These are phyloP conservation scores for Raffaelea ambrosiae DNA, from an alignment of 2,329 filamentous ascomycete genomes.

Conservation along the genomic window DNA sequence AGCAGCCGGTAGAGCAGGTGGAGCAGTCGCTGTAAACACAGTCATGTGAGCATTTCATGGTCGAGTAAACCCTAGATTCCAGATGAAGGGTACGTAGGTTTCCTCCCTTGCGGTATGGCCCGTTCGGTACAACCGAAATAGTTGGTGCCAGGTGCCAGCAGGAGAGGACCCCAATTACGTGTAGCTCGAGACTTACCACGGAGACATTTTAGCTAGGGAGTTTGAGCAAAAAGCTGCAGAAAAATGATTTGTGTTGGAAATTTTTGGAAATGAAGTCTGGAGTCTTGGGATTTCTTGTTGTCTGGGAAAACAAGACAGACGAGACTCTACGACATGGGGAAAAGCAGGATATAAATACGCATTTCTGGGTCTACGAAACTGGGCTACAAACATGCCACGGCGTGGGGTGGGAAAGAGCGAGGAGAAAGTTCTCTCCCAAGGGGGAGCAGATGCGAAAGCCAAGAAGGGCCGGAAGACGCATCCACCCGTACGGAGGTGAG, in stretches of 20 bases:
- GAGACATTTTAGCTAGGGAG: conserved; percentile 10
- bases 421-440: neutral
- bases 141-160: neutral
- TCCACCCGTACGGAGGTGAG: neutral
- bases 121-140: no score
- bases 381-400: neutral
- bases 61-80: neutral
- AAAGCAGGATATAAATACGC: conserved; percentile 5
- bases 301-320: neutral
- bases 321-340: neutral
- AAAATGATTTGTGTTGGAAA: neutral
- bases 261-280: neutral
- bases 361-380: neutral
- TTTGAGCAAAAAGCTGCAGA: neutral
- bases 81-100: neutral
- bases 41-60: neutral
- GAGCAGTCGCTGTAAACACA: conserved; percentile 10
- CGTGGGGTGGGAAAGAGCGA: neutral
- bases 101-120: no score
- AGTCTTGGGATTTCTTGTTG: no score
- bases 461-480: neutral
- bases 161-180: no score
- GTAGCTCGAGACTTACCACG: conserved; percentile 10
- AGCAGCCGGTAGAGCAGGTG: conserved; percentile 12
- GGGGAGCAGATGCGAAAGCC: neutral